Evolutionary conservation across 1,139 yeast genomes (phyloP), one percentile per base, ranked within the genome.

Genomic region (Protomyces inundatus): DNA sequence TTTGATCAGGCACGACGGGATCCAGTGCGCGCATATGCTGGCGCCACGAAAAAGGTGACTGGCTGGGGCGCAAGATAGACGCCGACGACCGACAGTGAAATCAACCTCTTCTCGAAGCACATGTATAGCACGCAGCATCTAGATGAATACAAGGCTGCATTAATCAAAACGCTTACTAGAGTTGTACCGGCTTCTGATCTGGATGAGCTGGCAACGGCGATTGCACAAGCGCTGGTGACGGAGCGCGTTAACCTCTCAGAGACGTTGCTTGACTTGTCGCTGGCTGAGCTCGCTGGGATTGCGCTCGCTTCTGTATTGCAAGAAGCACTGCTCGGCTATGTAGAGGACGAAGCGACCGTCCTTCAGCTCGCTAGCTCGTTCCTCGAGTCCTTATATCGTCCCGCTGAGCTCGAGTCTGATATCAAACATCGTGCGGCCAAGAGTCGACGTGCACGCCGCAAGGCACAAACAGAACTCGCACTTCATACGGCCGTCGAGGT

Each of bases 1-100:
- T 58, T 58, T 33, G 45, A 52, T 23, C 62, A 58, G 56, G 46
- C 46, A 48, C 40, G 45, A n/a, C 51, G 62, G 4, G 56, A 58
- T 14, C 62, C 62, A 4, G 23, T 58, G 4, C 34, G 45, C 35
- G 55, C 62, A 7, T 58, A 58, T 37, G 45, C 16, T 12, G 46
- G 53, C 23, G 53, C 37, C 9, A 50, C 53, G 16, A 50, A 34
- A 34, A 42, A 16, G 48, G 33, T 14, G 5, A 42, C 23, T 14
- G 48, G 30, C 16, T 42, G 30, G 16, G 6, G 48, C 10, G 23
- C 23, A 23, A 23, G 23, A 23, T 23, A 23, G 2, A 23, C 23
- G 23, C 1, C 23, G 23, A 23, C 2, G 23, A 23, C 23, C 23
- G 23, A 23, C 23, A 23, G 23, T 23, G 23, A 23, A 23, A 23